Evolutionary conservation across 306 rosid genomes (phyloP).

Genomic region (Abrus precatorius): DNA sequence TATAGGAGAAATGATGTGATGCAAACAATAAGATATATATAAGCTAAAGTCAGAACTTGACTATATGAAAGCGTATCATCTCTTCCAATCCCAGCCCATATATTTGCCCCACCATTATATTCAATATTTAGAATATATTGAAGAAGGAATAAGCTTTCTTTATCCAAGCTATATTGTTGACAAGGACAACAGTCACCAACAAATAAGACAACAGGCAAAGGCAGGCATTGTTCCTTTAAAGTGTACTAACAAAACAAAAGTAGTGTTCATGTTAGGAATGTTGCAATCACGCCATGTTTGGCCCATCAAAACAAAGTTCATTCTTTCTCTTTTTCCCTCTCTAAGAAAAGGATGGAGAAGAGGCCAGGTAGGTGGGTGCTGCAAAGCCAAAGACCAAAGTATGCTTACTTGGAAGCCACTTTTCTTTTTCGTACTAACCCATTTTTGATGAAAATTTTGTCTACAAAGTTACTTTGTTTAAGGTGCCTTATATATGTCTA

Average conservation of each 20-base stretch:
- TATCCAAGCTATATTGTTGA: not conserved
- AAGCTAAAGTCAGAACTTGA: slow-evolving; percentile 4
- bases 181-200: slow-evolving; percentile 35
- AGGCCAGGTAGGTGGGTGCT: slow-evolving; percentile 14
- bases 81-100: not conserved
- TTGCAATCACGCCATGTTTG: slow-evolving; percentile 46
- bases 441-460: not conserved
- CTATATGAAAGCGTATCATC: not conserved
- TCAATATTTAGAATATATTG: not conserved
- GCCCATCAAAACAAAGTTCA: slow-evolving; percentile 41
- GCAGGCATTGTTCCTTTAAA: slow-evolving; percentile 41
- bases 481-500: not conserved
- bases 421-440: slow-evolving; percentile 13
- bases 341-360: not conserved
- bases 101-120: slow-evolving; percentile 4
- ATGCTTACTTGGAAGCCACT: slow-evolving; percentile 35
- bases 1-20: slow-evolving; percentile 30
- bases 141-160: not conserved
- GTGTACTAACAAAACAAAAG: slow-evolving; percentile 37
- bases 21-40: not conserved
- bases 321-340: slow-evolving; percentile 1
- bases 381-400: slow-evolving; percentile 21
- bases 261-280: slow-evolving; percentile 46
- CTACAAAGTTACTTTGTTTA: slow-evolving; percentile 3
- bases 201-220: slow-evolving; percentile 21